Evolutionary conservation across 2,329 filamentous ascomycete genomes (phyloP).

Genomic region (Orbilia blumenaviensis): DNA sequence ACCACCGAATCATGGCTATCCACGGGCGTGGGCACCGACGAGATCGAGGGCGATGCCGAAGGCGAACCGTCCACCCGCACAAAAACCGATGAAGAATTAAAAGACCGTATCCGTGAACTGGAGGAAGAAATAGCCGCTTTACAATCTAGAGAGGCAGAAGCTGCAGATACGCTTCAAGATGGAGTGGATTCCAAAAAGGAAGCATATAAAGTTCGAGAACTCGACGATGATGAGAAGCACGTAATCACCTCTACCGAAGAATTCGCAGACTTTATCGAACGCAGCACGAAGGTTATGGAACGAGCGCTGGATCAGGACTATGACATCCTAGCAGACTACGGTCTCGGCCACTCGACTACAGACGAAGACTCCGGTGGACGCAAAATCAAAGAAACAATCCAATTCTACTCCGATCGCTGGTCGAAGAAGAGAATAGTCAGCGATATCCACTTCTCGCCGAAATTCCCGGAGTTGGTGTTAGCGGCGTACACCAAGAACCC

Average conservation of each 20-base stretch:
- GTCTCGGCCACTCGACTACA: conserved; percentile 81
- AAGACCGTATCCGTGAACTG: conserved; percentile 84
- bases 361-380: conserved; percentile 75
- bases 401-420: conserved; percentile 95
- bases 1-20: conserved; percentile 79
- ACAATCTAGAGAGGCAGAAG: conserved; percentile 26
- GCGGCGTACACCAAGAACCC: conserved; percentile 98
- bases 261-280: conserved; percentile 93
- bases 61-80: conserved; percentile 9
- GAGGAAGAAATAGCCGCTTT: conserved; percentile 84
- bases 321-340: conserved; percentile 94
- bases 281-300: conserved; percentile 96
- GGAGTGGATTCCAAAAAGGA: conserved; percentile 65
- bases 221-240: conserved; percentile 84
- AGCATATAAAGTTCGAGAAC: conserved; percentile 68
- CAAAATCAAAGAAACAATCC: conserved; percentile 83
- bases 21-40: conserved; percentile 72
- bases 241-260: conserved; percentile 92
- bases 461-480: conserved; percentile 90
- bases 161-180: background rate
- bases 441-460: conserved; percentile 92
- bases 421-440: conserved; percentile 98
- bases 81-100: conserved; percentile 73
- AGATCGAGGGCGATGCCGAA: conserved; percentile 71
- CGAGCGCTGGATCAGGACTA: conserved; percentile 83